Conservation (phyloP, 306 rosid species). For the Citrullus mucosospermus region DNA sequence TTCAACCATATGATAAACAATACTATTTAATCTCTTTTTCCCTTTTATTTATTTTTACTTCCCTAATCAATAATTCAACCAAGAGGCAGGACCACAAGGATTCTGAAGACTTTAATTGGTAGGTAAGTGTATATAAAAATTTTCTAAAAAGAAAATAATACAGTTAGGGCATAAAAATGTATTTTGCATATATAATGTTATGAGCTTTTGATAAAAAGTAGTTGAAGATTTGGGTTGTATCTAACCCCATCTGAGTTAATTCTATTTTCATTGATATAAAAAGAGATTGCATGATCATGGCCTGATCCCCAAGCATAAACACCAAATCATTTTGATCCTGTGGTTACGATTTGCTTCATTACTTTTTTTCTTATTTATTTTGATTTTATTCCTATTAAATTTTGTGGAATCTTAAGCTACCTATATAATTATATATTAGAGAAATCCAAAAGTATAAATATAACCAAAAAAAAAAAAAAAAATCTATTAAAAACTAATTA, state of each 20-base stretch:
- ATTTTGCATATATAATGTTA: background rate
- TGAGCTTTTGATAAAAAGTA: background rate
- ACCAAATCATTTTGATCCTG: background rate
- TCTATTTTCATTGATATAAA: background rate
- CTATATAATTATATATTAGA: background rate
- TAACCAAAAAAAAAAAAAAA: background rate
- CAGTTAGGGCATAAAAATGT: background rate
- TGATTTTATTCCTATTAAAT: background rate
- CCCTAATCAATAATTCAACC: too few relatives aligned
- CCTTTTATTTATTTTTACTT: too few relatives aligned
- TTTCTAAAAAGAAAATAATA: background rate
- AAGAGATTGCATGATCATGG: slow-evolving; percentile 4
- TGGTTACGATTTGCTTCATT: background rate
- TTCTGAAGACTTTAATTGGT: background rate
- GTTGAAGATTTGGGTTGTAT: background rate
- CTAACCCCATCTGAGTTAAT: background rate
- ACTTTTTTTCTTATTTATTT: background rate
- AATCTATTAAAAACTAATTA: too few relatives aligned
- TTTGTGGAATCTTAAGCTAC: background rate
- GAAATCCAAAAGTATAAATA: background rate
- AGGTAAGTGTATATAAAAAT: background rate
- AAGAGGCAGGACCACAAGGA: slow-evolving; percentile 5
- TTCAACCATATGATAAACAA: background rate
- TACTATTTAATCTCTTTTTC: background rate
- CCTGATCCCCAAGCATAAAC: background rate